These are phyloP conservation scores for Naganishia vishniacii DNA, from an alignment of 768 basidiomycete genomes.

Conservation along the genomic window DNA sequence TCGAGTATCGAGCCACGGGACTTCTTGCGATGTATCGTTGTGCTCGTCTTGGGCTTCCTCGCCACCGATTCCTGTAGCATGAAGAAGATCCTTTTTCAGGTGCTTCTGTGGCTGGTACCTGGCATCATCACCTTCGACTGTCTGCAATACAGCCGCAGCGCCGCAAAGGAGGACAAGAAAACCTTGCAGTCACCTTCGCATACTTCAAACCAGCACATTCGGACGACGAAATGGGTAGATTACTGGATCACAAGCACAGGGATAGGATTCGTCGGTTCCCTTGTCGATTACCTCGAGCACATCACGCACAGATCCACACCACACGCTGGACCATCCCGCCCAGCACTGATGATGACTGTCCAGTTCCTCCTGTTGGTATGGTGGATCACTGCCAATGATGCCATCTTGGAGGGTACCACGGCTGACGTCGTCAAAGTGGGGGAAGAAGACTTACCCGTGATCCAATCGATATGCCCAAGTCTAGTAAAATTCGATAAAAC, in stretches of 20 bases:
- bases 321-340: no score
- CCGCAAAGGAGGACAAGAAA: no score
- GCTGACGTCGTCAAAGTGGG: not conserved
- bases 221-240: constrained; percentile 8
- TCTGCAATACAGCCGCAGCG: not conserved
- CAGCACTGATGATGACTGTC: not conserved
- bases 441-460: not conserved
- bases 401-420: not conserved
- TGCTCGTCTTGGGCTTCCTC: not conserved
- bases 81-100: not conserved
- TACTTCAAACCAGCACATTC: not conserved
- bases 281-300: not conserved
- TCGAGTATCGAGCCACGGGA: not conserved
- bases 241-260: constrained; percentile 4
- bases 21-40: not conserved
- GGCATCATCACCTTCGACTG: constrained; percentile 3
- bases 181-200: no score
- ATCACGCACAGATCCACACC: not conserved
- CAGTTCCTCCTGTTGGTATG: not conserved
- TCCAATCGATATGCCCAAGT: no score
- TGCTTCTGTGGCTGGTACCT: not conserved
- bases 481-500: no score
- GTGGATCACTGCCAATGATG: not conserved
- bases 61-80: not conserved
- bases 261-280: not conserved